Evolutionary conservation across 75 land plant genomes (phyloP).

Genomic region (Cupressus sempervirens): DNA sequence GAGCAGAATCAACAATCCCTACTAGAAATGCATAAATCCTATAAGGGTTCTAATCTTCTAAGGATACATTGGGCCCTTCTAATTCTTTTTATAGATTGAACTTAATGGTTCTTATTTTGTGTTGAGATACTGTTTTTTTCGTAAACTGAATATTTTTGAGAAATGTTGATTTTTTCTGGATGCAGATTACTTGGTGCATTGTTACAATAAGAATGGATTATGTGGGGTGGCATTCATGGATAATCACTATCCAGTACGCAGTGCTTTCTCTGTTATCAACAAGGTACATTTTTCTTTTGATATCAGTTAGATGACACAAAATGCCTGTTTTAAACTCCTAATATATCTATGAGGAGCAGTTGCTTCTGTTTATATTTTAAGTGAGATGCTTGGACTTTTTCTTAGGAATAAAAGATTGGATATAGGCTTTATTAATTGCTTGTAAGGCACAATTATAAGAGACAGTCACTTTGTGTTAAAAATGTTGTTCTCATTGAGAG

Average conservation of each 20-base stretch:
- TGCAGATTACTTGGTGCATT: constrained; percentile 88
- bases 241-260: constrained; percentile 84
- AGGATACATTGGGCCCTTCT: neutral
- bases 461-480: neutral
- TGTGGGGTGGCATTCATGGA: constrained; percentile 84
- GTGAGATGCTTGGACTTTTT: neutral
- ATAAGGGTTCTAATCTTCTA: neutral
- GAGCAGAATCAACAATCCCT: neutral
- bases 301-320: neutral
- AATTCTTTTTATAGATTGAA: neutral
- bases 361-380: neutral
- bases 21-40: neutral
- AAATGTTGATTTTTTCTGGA: neutral
- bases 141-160: neutral
- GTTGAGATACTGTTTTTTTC: neutral
- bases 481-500: neutral
- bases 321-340: neutral
- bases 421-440: neutral
- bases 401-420: neutral
- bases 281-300: constrained; percentile 41
- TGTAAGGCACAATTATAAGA: neutral
- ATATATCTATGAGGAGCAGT: neutral
- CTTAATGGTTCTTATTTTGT: neutral
- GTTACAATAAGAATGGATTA: constrained; percentile 79
- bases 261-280: constrained; percentile 89